phyloP scores from a whole-genome alignment of 2,329 filamentous ascomycete species.

The Penicillium sumatraense region DNA sequence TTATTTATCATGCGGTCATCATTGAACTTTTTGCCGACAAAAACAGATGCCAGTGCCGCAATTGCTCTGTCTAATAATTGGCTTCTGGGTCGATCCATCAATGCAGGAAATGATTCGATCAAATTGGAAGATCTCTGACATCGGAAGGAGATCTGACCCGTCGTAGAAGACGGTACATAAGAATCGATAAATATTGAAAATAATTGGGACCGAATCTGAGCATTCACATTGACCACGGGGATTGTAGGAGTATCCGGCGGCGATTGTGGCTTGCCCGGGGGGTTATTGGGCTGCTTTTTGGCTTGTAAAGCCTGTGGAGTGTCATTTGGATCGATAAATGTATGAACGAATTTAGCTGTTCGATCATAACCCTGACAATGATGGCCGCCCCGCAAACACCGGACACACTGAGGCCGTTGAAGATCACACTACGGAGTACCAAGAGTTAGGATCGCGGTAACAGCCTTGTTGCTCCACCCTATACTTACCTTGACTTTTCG shows the following conservation, averaged over 20 bases:
- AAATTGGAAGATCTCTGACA: constrained; percentile 12
- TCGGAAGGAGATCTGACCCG: constrained; percentile 12
- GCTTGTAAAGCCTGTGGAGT: background rate
- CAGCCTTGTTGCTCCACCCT: background rate
- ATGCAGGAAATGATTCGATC: constrained; percentile 12
- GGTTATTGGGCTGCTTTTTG: background rate
- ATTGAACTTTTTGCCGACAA: constrained; percentile 20
- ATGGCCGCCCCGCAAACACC: constrained; percentile 19
- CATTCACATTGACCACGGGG: constrained; percentile 17
- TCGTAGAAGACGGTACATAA: constrained; percentile 15
- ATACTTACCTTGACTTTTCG: constrained; percentile 19
- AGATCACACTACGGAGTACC: constrained; percentile 13
- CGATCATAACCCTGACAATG: constrained; percentile 17
- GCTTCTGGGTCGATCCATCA: constrained; percentile 16
- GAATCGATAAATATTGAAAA: constrained; percentile 23
- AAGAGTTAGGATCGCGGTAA: background rate
- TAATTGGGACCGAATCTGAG: constrained; percentile 20
- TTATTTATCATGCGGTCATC: constrained; percentile 14
- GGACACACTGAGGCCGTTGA: constrained; percentile 18
- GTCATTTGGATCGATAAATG: constrained; percentile 8
- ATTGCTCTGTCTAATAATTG: constrained; percentile 20
- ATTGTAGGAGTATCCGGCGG: background rate
- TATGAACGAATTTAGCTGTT: constrained; percentile 17
- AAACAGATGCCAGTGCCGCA: constrained; percentile 20
- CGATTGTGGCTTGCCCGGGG: background rate